These are phyloP conservation scores for Sporothrix brunneoviolacea DNA, from an alignment of 2,329 filamentous ascomycete species.

Conservation along the genomic window DNA sequence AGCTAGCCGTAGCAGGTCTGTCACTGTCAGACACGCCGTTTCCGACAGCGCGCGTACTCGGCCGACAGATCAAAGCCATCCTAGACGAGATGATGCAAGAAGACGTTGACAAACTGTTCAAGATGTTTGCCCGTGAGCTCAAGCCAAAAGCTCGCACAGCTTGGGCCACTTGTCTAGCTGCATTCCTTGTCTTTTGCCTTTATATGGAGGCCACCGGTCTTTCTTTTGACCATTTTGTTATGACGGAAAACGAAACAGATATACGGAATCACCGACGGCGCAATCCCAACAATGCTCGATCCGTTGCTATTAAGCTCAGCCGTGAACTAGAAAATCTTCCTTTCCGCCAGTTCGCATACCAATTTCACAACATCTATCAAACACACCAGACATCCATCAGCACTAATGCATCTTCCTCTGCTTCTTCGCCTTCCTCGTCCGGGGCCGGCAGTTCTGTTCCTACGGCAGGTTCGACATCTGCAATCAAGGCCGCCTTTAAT, in stretches of 20 bases:
- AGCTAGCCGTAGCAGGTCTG: slow-evolving; percentile 35
- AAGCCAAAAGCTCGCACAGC: slow-evolving; percentile 47
- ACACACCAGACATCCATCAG: slow-evolving; percentile 40
- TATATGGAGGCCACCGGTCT: slow-evolving; percentile 54
- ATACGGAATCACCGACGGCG: slow-evolving; percentile 33
- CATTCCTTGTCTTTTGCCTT: slow-evolving; percentile 50
- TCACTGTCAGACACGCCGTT: slow-evolving; percentile 38
- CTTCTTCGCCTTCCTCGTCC: slow-evolving; percentile 3
- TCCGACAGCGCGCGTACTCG: slow-evolving; percentile 48
- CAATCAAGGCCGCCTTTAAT: slow-evolving; percentile 39
- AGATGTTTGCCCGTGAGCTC: slow-evolving; percentile 45
- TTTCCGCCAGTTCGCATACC: slow-evolving; percentile 53
- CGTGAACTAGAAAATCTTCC: slow-evolving; percentile 51
- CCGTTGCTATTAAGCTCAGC: slow-evolving; percentile 40
- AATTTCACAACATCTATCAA: slow-evolving; percentile 55
- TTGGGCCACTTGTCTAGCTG: slow-evolving; percentile 51
- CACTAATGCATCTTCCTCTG: not conserved
- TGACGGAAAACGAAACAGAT: slow-evolving; percentile 44
- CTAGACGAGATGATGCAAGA: slow-evolving; percentile 48
- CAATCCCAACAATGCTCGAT: slow-evolving; percentile 21
- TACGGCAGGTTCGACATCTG: not conserved
- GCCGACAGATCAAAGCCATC: slow-evolving; percentile 50
- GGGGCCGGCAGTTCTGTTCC: not conserved
- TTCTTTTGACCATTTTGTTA: slow-evolving; percentile 45
- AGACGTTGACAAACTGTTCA: slow-evolving; percentile 46